Percentiles rank a stretch among this genome's conserved stretches.
Evolutionary conservation across 73 alveolate genomes (phyloP).

Genomic region (Paramecium sonneborni): DNA sequence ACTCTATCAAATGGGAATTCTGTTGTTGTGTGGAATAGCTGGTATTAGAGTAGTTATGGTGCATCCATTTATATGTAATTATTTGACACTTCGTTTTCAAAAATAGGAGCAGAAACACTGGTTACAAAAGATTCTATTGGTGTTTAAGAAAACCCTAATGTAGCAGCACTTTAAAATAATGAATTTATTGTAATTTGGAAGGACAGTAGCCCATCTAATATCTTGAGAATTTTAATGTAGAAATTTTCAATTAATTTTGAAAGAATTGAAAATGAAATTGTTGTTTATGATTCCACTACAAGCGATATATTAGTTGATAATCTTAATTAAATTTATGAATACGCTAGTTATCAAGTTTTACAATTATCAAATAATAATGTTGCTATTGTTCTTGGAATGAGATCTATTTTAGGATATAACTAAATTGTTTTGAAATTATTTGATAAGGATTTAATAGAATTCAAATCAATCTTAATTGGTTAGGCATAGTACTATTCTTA

Average conservation of each 20-base stretch:
- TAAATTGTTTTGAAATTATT: neutral
- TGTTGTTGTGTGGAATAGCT: neutral
- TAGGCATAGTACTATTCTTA: neutral
- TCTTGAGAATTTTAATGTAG: neutral
- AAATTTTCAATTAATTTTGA: neutral
- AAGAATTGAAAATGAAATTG: neutral
- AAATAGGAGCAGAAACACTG: neutral
- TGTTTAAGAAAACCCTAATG: neutral
- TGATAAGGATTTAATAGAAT: neutral
- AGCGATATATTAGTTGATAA: neutral
- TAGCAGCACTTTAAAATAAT: neutral
- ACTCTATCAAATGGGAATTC: neutral
- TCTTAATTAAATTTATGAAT: neutral
- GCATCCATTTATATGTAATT: neutral
- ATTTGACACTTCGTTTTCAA: neutral
- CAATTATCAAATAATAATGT: neutral
- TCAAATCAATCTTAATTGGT: neutral
- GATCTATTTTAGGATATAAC: too few species aligned
- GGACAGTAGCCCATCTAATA: neutral
- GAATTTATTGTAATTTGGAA: neutral
- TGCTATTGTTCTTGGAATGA: neutral
- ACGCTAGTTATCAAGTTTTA: neutral
- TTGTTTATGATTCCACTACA: neutral
- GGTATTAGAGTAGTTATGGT: neutral
- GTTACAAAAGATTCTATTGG: neutral